A percentile compares a stretch with the other conserved stretches of the same genome.
These are phyloP conservation scores for Bipolaris sorokiniana DNA, from an alignment of 2,329 filamentous ascomycete genomes.

Conservation along the genomic window DNA sequence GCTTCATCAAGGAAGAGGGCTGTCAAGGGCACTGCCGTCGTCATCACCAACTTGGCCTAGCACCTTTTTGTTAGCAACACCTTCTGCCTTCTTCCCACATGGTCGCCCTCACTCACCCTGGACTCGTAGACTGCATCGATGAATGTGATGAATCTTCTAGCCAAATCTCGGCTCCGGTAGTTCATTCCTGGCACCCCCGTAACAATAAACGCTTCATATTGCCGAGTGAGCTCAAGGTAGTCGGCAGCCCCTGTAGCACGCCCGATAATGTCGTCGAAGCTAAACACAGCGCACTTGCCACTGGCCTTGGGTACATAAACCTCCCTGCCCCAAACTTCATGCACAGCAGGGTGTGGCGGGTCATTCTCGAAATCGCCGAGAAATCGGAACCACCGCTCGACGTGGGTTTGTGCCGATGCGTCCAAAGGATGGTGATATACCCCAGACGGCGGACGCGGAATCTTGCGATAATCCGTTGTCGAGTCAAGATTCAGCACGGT, in stretches of 20 bases:
- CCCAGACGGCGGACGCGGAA: constrained; percentile 87
- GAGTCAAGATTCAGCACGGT: constrained; percentile 95
- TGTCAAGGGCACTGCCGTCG: constrained; percentile 80
- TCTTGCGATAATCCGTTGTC: constrained; percentile 95
- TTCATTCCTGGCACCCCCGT: constrained; percentile 94
- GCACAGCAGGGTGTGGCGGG: constrained; percentile 77
- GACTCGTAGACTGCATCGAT: constrained; percentile 94
- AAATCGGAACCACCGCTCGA: constrained; percentile 94
- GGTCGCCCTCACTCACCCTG: constrained; percentile 50
- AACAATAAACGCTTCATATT: constrained; percentile 91
- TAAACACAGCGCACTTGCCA: constrained; percentile 87
- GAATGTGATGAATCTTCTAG: constrained; percentile 93
- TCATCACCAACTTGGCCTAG: constrained; percentile 93
- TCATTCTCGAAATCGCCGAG: constrained; percentile 80
- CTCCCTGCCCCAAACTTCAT: constrained; percentile 90
- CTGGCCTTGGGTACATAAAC: constrained; percentile 87
- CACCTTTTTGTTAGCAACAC: constrained; percentile 4
- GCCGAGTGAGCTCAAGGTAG: constrained; percentile 87
- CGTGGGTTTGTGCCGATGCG: constrained; percentile 75
- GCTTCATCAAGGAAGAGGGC: constrained; percentile 80
- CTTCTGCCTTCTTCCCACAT: background rate
- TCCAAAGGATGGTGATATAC: constrained; percentile 94
- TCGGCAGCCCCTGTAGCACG: constrained; percentile 89
- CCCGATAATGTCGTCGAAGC: constrained; percentile 89
- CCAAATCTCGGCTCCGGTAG: constrained; percentile 81